Evolutionary conservation across 2,329 filamentous ascomycete genomes (phyloP).

Genomic region (Hypocreales sp.): DNA sequence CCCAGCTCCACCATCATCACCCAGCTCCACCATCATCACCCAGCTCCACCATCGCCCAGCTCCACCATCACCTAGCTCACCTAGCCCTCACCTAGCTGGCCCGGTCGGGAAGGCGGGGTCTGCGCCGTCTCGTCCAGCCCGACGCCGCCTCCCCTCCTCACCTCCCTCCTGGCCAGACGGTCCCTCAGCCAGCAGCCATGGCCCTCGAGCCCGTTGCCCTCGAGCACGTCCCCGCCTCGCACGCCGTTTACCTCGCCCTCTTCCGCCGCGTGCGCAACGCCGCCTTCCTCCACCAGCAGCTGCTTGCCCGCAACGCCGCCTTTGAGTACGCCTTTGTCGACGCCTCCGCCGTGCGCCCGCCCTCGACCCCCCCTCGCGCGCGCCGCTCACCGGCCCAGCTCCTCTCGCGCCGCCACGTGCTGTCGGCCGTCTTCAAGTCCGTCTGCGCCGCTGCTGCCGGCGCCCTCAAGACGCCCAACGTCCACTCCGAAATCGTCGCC

Average conservation of each 20-base stretch:
- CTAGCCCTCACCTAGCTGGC: too few relatives aligned
- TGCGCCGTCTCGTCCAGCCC: too few relatives aligned
- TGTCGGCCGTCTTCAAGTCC: conserved; percentile 66
- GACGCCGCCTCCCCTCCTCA: background rate
- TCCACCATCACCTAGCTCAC: too few relatives aligned
- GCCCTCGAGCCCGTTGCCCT: conserved; percentile 52
- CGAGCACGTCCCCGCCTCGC: conserved; percentile 55
- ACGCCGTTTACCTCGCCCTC: conserved; percentile 57
- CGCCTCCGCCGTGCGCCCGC: conserved; percentile 50
- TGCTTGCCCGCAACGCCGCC: conserved; percentile 66
- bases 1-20: too few relatives aligned
- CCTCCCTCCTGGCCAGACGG: too few relatives aligned
- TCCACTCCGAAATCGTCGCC: conserved; percentile 80
- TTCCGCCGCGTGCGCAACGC: conserved; percentile 69
- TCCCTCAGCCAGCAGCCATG: too few relatives aligned
- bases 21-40: too few relatives aligned
- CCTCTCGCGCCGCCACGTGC: conserved; percentile 54
- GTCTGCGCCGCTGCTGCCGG: conserved; percentile 46
- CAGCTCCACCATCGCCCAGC: too few relatives aligned
- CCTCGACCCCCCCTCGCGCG: background rate
- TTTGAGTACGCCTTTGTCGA: conserved; percentile 95
- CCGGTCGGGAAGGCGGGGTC: too few relatives aligned
- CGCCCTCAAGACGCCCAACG: conserved; percentile 62
- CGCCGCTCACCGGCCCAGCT: conserved; percentile 32
- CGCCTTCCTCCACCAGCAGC: conserved; percentile 61